Percentiles rank a stretch among this genome's conserved stretches.
phyloP scores from a whole-genome alignment of 2,329 filamentous ascomycete species.

The Xylariaceae sp. region DNA sequence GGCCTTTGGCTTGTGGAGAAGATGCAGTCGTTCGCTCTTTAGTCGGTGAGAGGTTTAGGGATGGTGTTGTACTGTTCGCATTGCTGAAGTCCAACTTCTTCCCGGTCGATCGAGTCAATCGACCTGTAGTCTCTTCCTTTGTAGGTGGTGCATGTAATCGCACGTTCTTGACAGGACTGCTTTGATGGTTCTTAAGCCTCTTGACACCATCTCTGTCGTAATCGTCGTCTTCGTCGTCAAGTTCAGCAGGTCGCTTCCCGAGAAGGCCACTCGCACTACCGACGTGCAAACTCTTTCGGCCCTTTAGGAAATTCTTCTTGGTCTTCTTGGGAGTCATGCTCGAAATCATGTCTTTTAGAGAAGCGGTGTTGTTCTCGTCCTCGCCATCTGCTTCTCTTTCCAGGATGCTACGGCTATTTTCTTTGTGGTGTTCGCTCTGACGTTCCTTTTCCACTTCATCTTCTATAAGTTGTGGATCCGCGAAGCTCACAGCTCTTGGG shows the following conservation, averaged over 20 bases:
- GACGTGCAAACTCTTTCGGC: slow-evolving; percentile 73
- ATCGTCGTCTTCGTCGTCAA: slow-evolving; percentile 62
- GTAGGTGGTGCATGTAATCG: slow-evolving; percentile 67
- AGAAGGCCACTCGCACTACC: slow-evolving; percentile 71
- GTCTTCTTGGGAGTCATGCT: slow-evolving; percentile 66
- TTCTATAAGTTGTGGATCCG: slow-evolving; percentile 62
- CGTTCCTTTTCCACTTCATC: slow-evolving; percentile 62
- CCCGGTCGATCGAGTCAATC: slow-evolving; percentile 49
- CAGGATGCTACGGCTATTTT: slow-evolving; percentile 56
- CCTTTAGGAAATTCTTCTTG: slow-evolving; percentile 65
- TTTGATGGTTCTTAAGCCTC: slow-evolving; percentile 67
- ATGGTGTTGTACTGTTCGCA: slow-evolving; percentile 38
- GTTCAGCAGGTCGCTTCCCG: slow-evolving; percentile 70
- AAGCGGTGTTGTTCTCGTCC: slow-evolving; percentile 62
- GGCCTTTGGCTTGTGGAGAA: slow-evolving; percentile 56
- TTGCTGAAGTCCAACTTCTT: slow-evolving; percentile 44
- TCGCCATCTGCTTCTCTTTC: slow-evolving; percentile 52
- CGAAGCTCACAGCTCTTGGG: slow-evolving; percentile 56
- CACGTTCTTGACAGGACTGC: slow-evolving; percentile 75
- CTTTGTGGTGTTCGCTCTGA: slow-evolving; percentile 58
- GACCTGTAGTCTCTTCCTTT: slow-evolving; percentile 63
- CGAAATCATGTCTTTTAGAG: slow-evolving; percentile 73
- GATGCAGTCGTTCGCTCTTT: slow-evolving; percentile 41
- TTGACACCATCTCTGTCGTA: slow-evolving; percentile 62
- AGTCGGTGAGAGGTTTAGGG: slow-evolving; percentile 46